Evolutionary conservation across 2,329 filamentous ascomycete species (phyloP), one percentile per base, ranked within the genome.

Genomic region (Ascochyta pisi): DNA sequence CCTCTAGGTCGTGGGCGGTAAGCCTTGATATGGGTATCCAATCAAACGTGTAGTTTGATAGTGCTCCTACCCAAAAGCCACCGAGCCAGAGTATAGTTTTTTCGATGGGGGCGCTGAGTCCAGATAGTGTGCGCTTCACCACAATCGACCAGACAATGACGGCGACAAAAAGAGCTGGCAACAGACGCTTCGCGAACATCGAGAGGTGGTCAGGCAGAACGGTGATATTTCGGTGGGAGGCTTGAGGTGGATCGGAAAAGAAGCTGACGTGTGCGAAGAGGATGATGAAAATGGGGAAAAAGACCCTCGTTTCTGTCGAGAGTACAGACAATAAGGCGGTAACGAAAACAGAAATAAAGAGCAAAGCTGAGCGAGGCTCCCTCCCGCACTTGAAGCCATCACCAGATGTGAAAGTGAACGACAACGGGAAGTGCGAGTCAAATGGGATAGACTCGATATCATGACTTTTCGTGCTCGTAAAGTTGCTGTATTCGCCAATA

Each of bases 11-110:
- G 71, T 95, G 92, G 0, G 88, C 86, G 9, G 90, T 97, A 15
- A 99, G 83, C 4, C 95, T 88, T 73, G 91, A 87, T 63, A 99
- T 95, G 0, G 95, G 95, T 57, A 98, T 96, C 79, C 91, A 89
- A 61, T 91, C 89, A 67, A 98, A 91, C 0, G 95, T 97, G 75
- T 97, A 95, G 74, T 98, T 98, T 64, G 93, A 93, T 60, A 98
- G 78, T 1, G 91, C 89, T 15, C 93, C 94, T 40, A 97, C 86
- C 89, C 95, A 98, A 71, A 90, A 92, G 12, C 87, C 88, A 0
- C 92, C 92, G 1, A 98, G 82, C 89, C 92, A 98, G 27, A 98
- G 81, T 1, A 97, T 74, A 0, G 91, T 90, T 80, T 96, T 97
- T 70, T 96, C 93, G 40, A 96, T 65, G 68, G 96, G 93, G 0